Base-by-base conservation (phyloP, 2,329 filamentous ascomycete genomes). In the Neofusicoccum laricinum region DNA sequence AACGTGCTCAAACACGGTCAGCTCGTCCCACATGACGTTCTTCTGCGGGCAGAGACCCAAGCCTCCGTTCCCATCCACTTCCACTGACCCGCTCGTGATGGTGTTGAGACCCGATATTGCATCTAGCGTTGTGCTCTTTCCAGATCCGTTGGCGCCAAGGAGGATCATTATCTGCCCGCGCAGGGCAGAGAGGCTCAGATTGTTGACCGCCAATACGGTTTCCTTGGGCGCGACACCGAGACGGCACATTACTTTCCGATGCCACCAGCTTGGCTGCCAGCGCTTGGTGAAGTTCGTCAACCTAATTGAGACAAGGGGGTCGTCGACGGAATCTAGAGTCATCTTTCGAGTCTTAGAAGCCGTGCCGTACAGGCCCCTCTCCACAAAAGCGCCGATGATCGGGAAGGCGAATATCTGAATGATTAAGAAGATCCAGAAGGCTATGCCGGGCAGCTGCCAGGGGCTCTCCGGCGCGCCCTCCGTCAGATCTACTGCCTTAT, bases 41-140 rank as follows among this genome's bases (percentile, higher is more conserved):
- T 94, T 93, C 74, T 97, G 93, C 0, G 93, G 93, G 64, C 92
- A 94, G 46, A 96, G 88, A 14, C 93, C 93, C 19, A 97, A 84
- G 0, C 91, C 92, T 10, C 91, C 91, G 10, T 87, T 88, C 0
- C 88, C 89, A 68, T 93, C 88, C 50, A 97, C 88, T 25, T 85
- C 86, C 68, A 97, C 95, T 2, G 83, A 83, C 2, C 93, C 93
- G 65, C 85, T 87, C 0, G 91, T 92, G 21, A 94, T 83, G 49
- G 86, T 90, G 69, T 89, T 92, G 58, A 94, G 84, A 2, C 93
- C 93, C 11, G 92, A 90, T 68, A 97, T 93, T 5, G 90, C 90
- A 72, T 97, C 92, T 3, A 97, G 83, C 0, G 93, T 96, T 0
- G 93, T 97, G 62, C 89, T 93, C 75, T 97, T 97, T 40, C 93